Evolutionary conservation across 805 yeast species (phyloP).

Genomic region (Candida stauntonica): DNA sequence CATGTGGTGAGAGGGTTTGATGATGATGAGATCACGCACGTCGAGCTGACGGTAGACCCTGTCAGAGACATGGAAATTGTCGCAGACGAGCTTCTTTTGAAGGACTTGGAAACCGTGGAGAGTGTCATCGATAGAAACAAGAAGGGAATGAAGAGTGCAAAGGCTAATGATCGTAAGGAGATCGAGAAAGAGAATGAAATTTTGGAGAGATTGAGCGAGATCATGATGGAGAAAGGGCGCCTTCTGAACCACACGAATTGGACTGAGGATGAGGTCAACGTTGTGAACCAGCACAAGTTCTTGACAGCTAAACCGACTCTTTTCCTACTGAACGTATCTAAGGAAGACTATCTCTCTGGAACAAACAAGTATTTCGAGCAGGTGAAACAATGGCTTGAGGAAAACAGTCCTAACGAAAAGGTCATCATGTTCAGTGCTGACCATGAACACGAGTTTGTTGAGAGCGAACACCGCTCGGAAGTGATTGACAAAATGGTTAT

Average conservation of each 20-base stretch:
- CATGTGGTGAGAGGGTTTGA: slow-evolving; percentile 75
- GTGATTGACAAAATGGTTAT: slow-evolving; percentile 60
- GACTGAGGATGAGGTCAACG: slow-evolving; percentile 59
- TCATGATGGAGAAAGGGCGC: slow-evolving; percentile 58
- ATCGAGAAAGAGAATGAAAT: slow-evolving; percentile 36
- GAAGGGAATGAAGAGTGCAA: slow-evolving; percentile 37
- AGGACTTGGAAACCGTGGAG: slow-evolving; percentile 70
- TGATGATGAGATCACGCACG: slow-evolving; percentile 73
- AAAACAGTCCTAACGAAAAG: slow-evolving; percentile 61
- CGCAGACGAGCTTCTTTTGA: slow-evolving; percentile 69
- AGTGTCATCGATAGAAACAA: slow-evolving; percentile 47
- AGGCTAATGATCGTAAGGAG: slow-evolving; percentile 45
- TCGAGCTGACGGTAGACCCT: slow-evolving; percentile 70
- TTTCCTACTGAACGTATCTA: slow-evolving; percentile 67
- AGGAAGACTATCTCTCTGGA: slow-evolving; percentile 56
- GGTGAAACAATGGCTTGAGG: slow-evolving; percentile 62
- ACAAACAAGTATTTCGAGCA: slow-evolving; percentile 45
- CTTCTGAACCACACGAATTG: slow-evolving; percentile 59
- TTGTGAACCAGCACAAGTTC: slow-evolving; percentile 66
- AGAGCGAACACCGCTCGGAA: slow-evolving; percentile 38
- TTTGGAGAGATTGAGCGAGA: slow-evolving; percentile 38
- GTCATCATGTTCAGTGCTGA: slow-evolving; percentile 66
- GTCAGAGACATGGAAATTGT: slow-evolving; percentile 71
- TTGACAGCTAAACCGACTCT: slow-evolving; percentile 89
- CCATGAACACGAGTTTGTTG: slow-evolving; percentile 36